These are phyloP conservation scores for Metschnikowia colocasiae DNA, from an alignment of 805 yeast species.

Conservation along the genomic window DNA sequence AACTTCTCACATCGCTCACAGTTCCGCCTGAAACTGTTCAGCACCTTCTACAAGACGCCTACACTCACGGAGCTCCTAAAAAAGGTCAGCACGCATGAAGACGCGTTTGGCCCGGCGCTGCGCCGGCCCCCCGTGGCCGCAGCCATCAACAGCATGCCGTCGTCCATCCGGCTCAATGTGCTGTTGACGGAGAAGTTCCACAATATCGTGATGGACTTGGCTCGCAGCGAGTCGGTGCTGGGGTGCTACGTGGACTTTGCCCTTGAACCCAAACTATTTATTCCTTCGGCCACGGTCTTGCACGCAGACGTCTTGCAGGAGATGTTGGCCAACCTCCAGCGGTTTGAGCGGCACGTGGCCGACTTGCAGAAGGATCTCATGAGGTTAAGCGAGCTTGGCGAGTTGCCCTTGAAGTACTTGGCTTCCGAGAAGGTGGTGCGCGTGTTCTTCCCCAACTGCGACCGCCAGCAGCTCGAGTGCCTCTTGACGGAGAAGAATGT, in stretches of 20 bases:
- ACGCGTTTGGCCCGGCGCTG: constrained; percentile 1
- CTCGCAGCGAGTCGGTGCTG: constrained; percentile 13
- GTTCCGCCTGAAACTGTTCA: constrained; percentile 17
- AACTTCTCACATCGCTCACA: constrained; percentile 16
- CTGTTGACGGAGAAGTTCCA: constrained; percentile 27
- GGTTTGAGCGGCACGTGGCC: constrained; percentile 38
- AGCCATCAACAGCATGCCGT: constrained; percentile 3
- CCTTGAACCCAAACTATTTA: constrained; percentile 24
- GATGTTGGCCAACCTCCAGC: constrained; percentile 15
- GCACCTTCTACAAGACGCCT: constrained; percentile 14
- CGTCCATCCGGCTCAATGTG: constrained; percentile 25
- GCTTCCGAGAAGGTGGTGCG: constrained; percentile 35
- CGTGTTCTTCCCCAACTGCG: constrained; percentile 72
- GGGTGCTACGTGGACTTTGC: constrained; percentile 32
- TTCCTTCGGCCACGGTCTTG: constrained; percentile 33
- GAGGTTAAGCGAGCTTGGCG: constrained; percentile 56
- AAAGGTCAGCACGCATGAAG: constrained; percentile 5
- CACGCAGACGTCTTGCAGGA: constrained; percentile 28
- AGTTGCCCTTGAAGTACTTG: constrained; percentile 55
- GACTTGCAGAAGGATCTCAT: constrained; percentile 43
- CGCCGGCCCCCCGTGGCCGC: neutral
- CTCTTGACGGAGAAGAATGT: constrained; percentile 60
- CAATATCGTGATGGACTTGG: constrained; percentile 16
- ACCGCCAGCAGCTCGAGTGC: constrained; percentile 51
- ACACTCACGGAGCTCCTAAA: constrained; percentile 16